Evolutionary conservation across 2,329 filamentous ascomycete genomes (phyloP).

Genomic region (Colletotrichum incanum): DNA sequence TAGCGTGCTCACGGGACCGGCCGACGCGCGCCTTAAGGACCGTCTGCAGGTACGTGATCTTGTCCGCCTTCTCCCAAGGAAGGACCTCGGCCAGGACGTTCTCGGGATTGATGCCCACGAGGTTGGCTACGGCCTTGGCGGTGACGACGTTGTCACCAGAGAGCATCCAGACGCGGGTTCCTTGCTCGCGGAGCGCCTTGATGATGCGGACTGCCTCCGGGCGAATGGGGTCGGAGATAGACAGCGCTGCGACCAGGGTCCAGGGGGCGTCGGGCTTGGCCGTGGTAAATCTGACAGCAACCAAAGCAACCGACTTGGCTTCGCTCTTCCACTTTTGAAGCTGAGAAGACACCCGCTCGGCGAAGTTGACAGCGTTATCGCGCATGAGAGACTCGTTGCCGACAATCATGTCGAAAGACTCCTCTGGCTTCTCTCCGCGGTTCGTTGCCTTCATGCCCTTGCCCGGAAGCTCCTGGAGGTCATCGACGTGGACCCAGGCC

Average conservation of each 20-base stretch:
- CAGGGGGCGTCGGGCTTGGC: conserved; percentile 52
- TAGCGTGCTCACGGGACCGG: conserved; percentile 45
- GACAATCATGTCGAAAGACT: conserved; percentile 70
- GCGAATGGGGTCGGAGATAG: conserved; percentile 86
- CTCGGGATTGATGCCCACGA: conserved; percentile 79
- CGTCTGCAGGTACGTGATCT: conserved; percentile 75
- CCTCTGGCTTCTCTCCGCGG: conserved; percentile 45
- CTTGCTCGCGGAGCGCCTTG: conserved; percentile 72
- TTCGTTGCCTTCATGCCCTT: conserved; percentile 77
- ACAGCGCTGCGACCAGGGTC: conserved; percentile 76
- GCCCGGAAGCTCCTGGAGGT: conserved; percentile 78
- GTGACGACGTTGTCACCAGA: conserved; percentile 93
- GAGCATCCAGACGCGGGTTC: conserved; percentile 90
- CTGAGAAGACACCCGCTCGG: conserved; percentile 51
- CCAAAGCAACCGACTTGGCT: conserved; percentile 76
- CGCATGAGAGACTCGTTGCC: conserved; percentile 82
- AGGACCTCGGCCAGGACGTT: conserved; percentile 92
- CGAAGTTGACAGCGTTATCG: conserved; percentile 61
- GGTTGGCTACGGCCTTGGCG: conserved; percentile 82
- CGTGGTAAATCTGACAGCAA: conserved; percentile 59
- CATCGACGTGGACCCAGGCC: conserved; percentile 52
- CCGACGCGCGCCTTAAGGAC: conserved; percentile 58
- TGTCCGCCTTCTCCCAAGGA: conserved; percentile 84
- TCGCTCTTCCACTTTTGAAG: conserved; percentile 73
- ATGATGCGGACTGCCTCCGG: conserved; percentile 79